A percentile compares a stretch with the other conserved stretches of the same genome.
phyloP scores from a whole-genome alignment of 23 red algal genomes.

The Gracilaria gracilis region DNA sequence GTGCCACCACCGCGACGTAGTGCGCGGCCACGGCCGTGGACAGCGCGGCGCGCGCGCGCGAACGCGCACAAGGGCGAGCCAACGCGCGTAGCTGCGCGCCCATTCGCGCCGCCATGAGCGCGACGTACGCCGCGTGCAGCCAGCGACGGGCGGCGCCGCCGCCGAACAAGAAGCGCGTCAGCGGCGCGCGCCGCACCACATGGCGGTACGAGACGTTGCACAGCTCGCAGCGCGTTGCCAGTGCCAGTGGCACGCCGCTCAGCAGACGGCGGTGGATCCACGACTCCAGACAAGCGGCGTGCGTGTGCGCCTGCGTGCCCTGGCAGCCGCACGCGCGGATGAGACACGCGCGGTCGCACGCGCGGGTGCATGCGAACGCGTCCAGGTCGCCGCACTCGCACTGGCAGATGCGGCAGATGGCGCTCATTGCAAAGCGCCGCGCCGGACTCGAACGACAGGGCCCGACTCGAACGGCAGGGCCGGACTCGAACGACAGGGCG shows the following conservation, averaged over 20 bases:
- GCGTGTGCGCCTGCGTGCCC: constrained; percentile 22
- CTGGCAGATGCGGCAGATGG: constrained; percentile 19
- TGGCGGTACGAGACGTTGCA: not conserved
- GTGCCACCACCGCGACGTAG: constrained; percentile 2
- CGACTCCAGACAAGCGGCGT: constrained; percentile 7
- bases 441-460: no score
- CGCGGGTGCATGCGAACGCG: no score
- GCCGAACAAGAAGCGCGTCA: not conserved
- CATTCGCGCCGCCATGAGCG: not conserved
- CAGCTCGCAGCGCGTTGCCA: constrained; percentile 35
- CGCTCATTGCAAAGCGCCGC: no score
- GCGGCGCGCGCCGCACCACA: not conserved
- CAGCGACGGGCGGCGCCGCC: not conserved
- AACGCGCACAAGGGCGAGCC: not conserved
- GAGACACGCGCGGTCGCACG: not conserved
- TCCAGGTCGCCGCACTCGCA: not conserved
- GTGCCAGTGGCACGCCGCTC: not conserved
- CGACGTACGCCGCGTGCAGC: constrained; percentile 8
- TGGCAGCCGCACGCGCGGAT: constrained; percentile 24
- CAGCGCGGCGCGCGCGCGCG: not conserved
- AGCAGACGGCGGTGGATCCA: constrained; percentile 17
- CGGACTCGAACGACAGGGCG: no score
- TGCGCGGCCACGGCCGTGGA: constrained; percentile 22
- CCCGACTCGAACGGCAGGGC: no score
- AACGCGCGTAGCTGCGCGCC: not conserved